These are phyloP conservation scores for Glycine soja DNA, from an alignment of 306 rosid species.

Conservation along the genomic window DNA sequence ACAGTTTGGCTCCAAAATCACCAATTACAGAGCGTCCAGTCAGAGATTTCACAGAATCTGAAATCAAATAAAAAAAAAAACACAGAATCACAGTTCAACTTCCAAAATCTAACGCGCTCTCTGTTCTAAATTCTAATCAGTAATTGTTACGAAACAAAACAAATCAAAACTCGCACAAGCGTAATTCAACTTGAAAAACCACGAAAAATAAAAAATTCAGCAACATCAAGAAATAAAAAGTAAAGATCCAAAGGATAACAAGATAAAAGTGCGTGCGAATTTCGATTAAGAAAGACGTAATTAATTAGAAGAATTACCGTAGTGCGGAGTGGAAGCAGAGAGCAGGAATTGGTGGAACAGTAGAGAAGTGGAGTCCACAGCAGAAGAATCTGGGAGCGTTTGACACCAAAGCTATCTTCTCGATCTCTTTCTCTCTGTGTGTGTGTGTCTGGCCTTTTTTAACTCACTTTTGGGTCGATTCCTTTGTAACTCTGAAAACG, in stretches of 20 bases:
- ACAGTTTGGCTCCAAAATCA: constrained; percentile 23
- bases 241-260: constrained; percentile 24
- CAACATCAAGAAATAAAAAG: not conserved
- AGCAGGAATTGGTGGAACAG: not conserved
- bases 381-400: constrained; percentile 43
- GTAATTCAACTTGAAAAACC: constrained; percentile 40
- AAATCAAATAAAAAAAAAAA: constrained; percentile 47
- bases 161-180: not conserved
- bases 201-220: constrained; percentile 9
- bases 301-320: not conserved
- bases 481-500: constrained; percentile 49
- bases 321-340: constrained; percentile 4
- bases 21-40: constrained; percentile 19
- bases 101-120: not conserved
- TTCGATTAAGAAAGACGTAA: no score
- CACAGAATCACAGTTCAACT: constrained; percentile 35
- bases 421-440: constrained; percentile 5
- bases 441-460: constrained; percentile 6
- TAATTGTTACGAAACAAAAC: not conserved
- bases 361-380: constrained; percentile 32
- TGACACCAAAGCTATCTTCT: constrained; percentile 30
- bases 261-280: constrained; percentile 4
- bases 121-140: not conserved
- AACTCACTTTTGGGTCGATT: constrained; percentile 45
- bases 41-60: constrained; percentile 52